Conservation (phyloP, 2,329 filamentous ascomycete species). For the Triangularia setosa region DNA sequence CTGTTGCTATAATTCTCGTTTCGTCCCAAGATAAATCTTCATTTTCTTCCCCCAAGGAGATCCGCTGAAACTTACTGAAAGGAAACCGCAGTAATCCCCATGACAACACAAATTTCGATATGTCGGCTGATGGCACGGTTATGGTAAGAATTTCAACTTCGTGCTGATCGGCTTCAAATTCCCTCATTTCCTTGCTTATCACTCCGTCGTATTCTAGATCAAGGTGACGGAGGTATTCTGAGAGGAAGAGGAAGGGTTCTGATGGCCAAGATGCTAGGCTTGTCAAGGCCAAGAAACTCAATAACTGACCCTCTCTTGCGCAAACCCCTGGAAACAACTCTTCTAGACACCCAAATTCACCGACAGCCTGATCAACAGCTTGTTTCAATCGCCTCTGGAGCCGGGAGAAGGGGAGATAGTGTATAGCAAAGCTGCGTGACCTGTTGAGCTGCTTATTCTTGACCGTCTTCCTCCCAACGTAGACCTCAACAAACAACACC, state of each 20-base stretch:
- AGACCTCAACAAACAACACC: not conserved
- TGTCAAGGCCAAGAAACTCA: not conserved
- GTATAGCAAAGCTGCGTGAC: too few species aligned
- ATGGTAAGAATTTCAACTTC: not conserved
- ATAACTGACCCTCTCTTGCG: not conserved
- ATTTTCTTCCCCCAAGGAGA: not conserved
- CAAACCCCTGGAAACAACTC: not conserved
- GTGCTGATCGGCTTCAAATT: not conserved
- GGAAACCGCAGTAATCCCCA: not conserved
- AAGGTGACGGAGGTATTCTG: not conserved
- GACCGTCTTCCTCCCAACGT: too few species aligned
- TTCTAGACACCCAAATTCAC: not conserved
- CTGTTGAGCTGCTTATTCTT: not conserved
- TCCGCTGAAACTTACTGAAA: not conserved
- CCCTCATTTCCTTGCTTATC: not conserved
- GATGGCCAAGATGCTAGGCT: not conserved
- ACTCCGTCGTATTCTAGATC: not conserved
- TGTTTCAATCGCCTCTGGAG: not conserved
- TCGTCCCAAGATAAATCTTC: not conserved
- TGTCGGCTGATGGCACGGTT: not conserved
- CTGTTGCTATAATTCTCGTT: not conserved
- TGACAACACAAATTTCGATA: not conserved
- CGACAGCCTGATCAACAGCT: not conserved
- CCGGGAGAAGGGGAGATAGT: not conserved
- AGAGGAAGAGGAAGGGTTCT: not conserved